Evolutionary conservation across 2,329 filamentous ascomycete genomes (phyloP).

Genomic region (Cyphellophora attinorum): DNA sequence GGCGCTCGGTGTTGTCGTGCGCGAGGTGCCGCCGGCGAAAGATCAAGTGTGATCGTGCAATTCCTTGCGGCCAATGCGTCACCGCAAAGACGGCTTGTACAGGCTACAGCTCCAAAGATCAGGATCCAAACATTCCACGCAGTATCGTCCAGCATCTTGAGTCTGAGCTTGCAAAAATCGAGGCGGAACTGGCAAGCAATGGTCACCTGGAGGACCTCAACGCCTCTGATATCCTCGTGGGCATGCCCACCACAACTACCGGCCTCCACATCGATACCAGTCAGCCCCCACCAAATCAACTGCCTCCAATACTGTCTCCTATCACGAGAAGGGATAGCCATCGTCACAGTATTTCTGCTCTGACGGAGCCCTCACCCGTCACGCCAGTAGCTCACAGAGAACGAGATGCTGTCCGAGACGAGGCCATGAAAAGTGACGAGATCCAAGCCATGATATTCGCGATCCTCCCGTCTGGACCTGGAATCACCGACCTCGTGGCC

Average conservation of each 20-base stretch:
- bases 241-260: conserved; percentile 18
- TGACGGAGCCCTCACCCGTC: conserved; percentile 4
- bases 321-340: conserved; percentile 1
- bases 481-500: conserved; percentile 22
- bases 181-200: conserved; percentile 21
- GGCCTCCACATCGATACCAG: neutral
- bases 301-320: conserved; percentile 7
- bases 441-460: conserved; percentile 22
- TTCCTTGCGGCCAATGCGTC: conserved; percentile 23
- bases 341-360: neutral
- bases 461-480: conserved; percentile 20
- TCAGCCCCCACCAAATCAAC: conserved; percentile 13
- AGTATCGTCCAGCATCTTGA: conserved; percentile 26
- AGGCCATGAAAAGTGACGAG: conserved; percentile 20
- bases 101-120: conserved; percentile 21
- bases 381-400: conserved; percentile 1
- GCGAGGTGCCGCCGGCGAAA: conserved; percentile 20
- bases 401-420: conserved; percentile 16
- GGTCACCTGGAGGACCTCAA: conserved; percentile 19
- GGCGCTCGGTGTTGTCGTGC: conserved; percentile 19
- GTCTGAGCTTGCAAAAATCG: conserved; percentile 24
- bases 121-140: conserved; percentile 21
- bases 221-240: conserved; percentile 18
- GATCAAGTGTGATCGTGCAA: conserved; percentile 21
- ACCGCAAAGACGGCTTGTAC: conserved; percentile 21